Conservation (phyloP, 2,329 filamentous ascomycete genomes). For the Grosmannia penicillata region DNA sequence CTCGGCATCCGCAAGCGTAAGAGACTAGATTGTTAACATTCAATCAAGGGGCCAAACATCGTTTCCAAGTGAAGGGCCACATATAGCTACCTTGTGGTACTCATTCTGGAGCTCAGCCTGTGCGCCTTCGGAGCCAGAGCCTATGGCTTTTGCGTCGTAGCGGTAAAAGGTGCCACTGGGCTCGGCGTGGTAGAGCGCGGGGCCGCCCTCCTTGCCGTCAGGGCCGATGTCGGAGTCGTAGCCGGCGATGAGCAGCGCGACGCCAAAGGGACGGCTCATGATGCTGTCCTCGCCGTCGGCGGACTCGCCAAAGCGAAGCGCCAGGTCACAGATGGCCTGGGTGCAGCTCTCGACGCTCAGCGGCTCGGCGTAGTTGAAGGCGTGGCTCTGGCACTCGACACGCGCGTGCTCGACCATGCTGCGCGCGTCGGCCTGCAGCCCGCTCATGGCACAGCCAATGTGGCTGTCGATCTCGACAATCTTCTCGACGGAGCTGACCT, state of each 20-base stretch:
- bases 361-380: constrained; percentile 95
- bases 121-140: constrained; percentile 90
- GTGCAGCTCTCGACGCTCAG: constrained; percentile 95
- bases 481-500: constrained; percentile 97
- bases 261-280: constrained; percentile 95
- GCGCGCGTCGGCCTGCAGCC: constrained; percentile 90
- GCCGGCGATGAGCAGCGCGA: constrained; percentile 88
- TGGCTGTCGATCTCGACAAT: constrained; percentile 98
- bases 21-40: constrained; percentile 36
- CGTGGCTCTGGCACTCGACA: constrained; percentile 92
- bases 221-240: constrained; percentile 42
- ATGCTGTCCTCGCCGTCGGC: constrained; percentile 97
- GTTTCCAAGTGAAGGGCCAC: too few species aligned
- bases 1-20: constrained; percentile 86
- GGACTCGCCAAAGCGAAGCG: constrained; percentile 89
- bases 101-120: constrained; percentile 97
- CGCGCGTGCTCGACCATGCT: constrained; percentile 97
- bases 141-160: constrained; percentile 98
- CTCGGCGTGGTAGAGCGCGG: constrained; percentile 94
- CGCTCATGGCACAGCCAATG: constrained; percentile 97
- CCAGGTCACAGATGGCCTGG: constrained; percentile 95
- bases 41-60: background rate
- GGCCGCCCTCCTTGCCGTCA: constrained; percentile 57
- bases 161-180: constrained; percentile 97
- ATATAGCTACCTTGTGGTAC: constrained; percentile 63